Percentiles rank a stretch among this genome's conserved stretches.
These are phyloP conservation scores for Melampsora abietis-canadensis DNA, from an alignment of 1,284 basidiomycete species.

Conservation along the genomic window DNA sequence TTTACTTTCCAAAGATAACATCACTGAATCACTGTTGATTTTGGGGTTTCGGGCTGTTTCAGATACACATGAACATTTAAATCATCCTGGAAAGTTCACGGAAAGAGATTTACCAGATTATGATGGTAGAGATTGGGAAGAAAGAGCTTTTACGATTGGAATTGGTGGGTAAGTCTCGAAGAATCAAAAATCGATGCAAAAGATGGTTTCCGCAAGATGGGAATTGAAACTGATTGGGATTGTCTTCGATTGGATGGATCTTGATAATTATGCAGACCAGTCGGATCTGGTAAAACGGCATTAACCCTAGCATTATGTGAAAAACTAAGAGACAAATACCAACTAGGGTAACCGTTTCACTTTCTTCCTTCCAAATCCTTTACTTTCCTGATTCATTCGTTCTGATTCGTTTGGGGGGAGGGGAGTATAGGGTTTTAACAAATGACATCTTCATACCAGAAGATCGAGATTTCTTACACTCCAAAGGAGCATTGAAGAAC, in stretches of 20 bases:
- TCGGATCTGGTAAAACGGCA: slow-evolving; percentile 96
- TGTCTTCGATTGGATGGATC: not conserved
- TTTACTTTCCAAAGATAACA: not conserved
- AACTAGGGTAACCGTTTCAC: slow-evolving; percentile 63
- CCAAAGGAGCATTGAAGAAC: slow-evolving; percentile 78
- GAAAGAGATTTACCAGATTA: slow-evolving; percentile 92
- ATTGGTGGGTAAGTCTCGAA: slow-evolving; percentile 88
- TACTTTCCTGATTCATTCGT: not conserved
- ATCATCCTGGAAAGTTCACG: slow-evolving; percentile 72
- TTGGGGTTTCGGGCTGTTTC: not conserved
- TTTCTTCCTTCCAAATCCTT: not conserved
- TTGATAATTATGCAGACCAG: slow-evolving; percentile 58
- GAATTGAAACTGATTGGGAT: not conserved
- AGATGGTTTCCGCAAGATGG: not conserved
- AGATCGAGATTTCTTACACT: slow-evolving; percentile 95
- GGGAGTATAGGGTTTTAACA: slow-evolving; percentile 71
- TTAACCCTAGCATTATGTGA: slow-evolving; percentile 88
- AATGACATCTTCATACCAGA: slow-evolving; percentile 97
- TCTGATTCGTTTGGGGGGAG: no score
- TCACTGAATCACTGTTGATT: not conserved
- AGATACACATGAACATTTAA: slow-evolving; percentile 46
- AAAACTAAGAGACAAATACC: slow-evolving; percentile 73
- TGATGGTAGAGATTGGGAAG: slow-evolving; percentile 75
- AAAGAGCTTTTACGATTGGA: slow-evolving; percentile 92
- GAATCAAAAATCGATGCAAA: no score